Evolutionary conservation across 768 basidiomycete genomes (phyloP).

Genomic region (Trametes meyenii): DNA sequence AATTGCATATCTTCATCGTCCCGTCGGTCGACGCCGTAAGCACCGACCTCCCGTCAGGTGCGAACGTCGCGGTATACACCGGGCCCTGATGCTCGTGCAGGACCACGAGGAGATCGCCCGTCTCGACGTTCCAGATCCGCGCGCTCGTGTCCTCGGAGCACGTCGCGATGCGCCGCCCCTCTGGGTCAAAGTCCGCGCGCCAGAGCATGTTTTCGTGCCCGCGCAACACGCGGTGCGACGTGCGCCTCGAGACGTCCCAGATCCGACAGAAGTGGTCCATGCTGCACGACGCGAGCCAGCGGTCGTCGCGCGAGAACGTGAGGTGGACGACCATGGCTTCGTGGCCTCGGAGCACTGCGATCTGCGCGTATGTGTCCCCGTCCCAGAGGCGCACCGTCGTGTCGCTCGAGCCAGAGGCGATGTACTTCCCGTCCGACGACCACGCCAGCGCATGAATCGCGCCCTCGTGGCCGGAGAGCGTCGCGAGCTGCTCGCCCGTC

Average conservation of each 20-base stretch:
- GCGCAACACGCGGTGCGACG: background rate
- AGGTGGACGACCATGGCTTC: conserved; percentile 8
- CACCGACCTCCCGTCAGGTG: conserved; percentile 15
- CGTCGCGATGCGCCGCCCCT: conserved; percentile 14
- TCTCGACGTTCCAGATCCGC: conserved; percentile 19
- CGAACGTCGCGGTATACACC: conserved; percentile 16
- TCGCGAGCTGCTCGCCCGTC: background rate
- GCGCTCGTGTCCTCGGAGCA: conserved; percentile 15
- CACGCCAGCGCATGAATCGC: conserved; percentile 3
- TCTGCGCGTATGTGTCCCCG: conserved; percentile 7
- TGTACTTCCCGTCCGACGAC: conserved; percentile 28
- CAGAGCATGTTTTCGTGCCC: conserved; percentile 30
- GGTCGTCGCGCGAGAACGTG: conserved; percentile 19
- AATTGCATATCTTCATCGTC: conserved; percentile 19
- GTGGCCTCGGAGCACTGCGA: conserved; percentile 12
- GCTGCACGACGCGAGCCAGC: conserved; percentile 7
- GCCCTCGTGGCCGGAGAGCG: conserved; percentile 12
- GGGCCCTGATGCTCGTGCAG: conserved; percentile 2
- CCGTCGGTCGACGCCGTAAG: conserved; percentile 19
- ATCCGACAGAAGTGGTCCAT: conserved; percentile 17
- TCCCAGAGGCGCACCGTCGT: conserved; percentile 37
- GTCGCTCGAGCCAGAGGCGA: conserved; percentile 49
- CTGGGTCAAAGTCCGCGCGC: conserved; percentile 33
- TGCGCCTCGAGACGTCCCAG: conserved; percentile 46
- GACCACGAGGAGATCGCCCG: conserved; percentile 9